Evolutionary conservation across 2,329 filamentous ascomycete species (phyloP), one percentile per base, ranked within the genome.

Genomic region (Aspergillus carbonarius): DNA sequence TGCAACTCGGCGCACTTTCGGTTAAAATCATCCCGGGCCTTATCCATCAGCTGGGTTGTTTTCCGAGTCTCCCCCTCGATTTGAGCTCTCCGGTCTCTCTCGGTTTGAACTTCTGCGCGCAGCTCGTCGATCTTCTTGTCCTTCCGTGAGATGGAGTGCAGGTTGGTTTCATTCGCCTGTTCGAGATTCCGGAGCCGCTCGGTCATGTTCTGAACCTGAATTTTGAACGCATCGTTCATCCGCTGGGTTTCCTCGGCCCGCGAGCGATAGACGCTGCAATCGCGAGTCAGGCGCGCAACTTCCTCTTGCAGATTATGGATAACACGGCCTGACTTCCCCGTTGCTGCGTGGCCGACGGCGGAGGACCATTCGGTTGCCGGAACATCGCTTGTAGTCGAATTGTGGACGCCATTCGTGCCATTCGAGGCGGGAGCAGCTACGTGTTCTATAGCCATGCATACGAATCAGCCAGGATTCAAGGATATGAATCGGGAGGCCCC

Each of bases 291-390:
- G 23, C 79, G 78, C 27, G 80, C 79, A 59, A 81, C 81, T 48
- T 82, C 79, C 61, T 78, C 78, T 66, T 81, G 79, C 34, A 82
- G 68, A 57, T 78, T 78, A 60, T 82, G 79, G 54, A 82, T 82
- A 18, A 82, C 79, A 35, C 79, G 76, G 27, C 79, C 79, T 2
- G 79, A 81, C 66, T 82, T 82, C 39, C 79, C 79, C 7, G 76
- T 78, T 23, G 77, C 75, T 35, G 79, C 79, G 60, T 81, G 78
- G 12, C 79, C 79, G 27, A 82, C 78, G 2, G 79, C 79, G 1
- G 79, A 77, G 10, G 78, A 81, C 79, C 79, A 82, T 69, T 79
- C 76, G n/a, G 70, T 60, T 18, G 63, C 53, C 23, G 69, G 57
- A 17, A 66, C 53, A 48, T 75, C 73, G 55, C 63, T 66, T 62